Percentiles rank a stretch among this genome's conserved stretches.
phyloP scores from a whole-genome alignment of 352 stramenopile genomes.

The Pythium oligandrum region DNA sequence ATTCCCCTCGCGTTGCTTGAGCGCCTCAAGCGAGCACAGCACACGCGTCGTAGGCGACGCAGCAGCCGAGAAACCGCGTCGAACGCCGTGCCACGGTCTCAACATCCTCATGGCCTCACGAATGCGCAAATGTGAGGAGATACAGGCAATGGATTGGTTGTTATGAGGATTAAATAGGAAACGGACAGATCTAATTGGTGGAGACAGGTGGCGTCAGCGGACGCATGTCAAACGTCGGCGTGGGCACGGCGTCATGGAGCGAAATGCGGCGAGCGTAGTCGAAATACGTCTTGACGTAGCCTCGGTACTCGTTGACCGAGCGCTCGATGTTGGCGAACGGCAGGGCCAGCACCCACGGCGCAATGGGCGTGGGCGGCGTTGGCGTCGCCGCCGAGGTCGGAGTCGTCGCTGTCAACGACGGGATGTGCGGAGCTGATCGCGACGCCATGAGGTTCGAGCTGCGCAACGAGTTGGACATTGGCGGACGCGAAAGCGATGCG shows the following conservation, averaged over 20 bases:
- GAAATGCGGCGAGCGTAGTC: conserved; percentile 45
- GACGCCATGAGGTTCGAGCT: background rate
- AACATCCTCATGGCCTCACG: too few species aligned
- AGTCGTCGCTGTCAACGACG: conserved; percentile 2
- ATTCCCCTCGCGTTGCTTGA: conserved; percentile 30
- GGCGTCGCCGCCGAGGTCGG: conserved; percentile 5
- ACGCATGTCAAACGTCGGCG: conserved; percentile 31
- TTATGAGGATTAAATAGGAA: too few species aligned
- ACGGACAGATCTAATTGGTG: too few species aligned
- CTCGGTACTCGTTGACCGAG: conserved; percentile 62
- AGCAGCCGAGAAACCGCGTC: background rate
- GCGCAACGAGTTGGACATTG: background rate
- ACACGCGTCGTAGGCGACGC: conserved; percentile 17
- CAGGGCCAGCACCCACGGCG: conserved; percentile 40
- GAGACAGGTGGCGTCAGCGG: too few species aligned
- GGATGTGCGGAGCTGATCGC: background rate
- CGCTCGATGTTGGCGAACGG: conserved; percentile 37
- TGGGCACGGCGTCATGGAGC: conserved; percentile 61
- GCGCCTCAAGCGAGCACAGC: conserved; percentile 52
- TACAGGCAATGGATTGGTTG: too few species aligned
- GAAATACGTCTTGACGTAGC: conserved; percentile 69
- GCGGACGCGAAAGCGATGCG: background rate
- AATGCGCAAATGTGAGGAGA: too few species aligned
- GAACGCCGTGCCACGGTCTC: too few species aligned
- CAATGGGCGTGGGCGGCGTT: conserved; percentile 5